Evolutionary conservation across 2,329 filamentous ascomycete genomes (phyloP), one percentile per base, ranked within the genome.

Genomic region (Ophiosphaerella herpotricha): DNA sequence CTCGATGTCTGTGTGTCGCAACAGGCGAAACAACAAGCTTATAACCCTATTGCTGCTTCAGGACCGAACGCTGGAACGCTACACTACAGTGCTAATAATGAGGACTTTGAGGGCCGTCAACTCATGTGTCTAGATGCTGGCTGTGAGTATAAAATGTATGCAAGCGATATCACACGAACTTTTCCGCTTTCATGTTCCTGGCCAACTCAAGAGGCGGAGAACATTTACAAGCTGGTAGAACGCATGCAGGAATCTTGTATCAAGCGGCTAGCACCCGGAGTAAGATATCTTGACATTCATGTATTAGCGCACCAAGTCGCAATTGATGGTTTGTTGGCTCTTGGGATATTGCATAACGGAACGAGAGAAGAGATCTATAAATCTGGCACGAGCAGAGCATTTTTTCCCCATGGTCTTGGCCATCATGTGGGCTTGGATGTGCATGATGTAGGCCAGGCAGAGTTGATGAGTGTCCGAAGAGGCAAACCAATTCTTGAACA

Each of bases 341-440:
- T 96, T 5, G 90, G 90, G 3, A 83, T 97, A 36, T 74, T 96
- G 7, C 79, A 80, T 38, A 86, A 87, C 47, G 86, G 84, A 7
- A 77, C 77, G 0, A 78, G 74, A 32, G 82, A 87, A 14, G 91
- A 91, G 61, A 89, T 97, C 21, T 83, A 95, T 53, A 82, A 85
- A 59, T 85, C 84, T 37, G 82, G 91, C 47, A 90, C 91, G n/a
- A 93, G 89, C 64, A 85, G 88, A 21, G 92, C 91, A 1, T 97
- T 97, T 78, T 90, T 96, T 67, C 92, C 92, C 1, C 92, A 97
- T 70, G 92, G 92, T 0, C 77, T 97, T 1, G 92, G 92, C 0
- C 92, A 97, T 74, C 93, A 96, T 70, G 78, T 97, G 8, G 92
- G 92, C 55, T 87, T 97, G 82, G 92, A 97, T 70, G 95, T 91